Evolutionary conservation across 305 asterid species (phyloP).

Genomic region (Coffea humblotiana): DNA sequence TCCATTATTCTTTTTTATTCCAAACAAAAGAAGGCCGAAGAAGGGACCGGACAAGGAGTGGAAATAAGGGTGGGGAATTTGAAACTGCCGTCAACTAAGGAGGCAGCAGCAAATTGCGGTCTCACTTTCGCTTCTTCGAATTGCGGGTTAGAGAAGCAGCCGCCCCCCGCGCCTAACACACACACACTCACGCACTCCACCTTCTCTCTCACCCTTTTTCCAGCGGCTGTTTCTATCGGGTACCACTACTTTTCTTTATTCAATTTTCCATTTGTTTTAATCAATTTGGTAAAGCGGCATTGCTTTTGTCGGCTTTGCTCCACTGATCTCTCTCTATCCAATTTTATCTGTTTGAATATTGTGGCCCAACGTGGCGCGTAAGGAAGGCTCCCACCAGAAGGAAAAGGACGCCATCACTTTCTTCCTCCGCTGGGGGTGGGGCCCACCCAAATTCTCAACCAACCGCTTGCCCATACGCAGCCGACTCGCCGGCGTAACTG

Average conservation of each 20-base stretch:
- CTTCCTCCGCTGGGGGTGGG: conserved; percentile 8
- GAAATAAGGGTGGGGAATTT: not conserved
- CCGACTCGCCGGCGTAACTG: conserved; percentile 38
- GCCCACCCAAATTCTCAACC: not conserved
- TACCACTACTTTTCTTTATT: not conserved
- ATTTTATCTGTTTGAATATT: not conserved
- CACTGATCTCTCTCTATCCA: not conserved
- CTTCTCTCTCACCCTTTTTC: not conserved
- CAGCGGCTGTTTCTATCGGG: not conserved
- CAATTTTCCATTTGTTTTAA: not conserved
- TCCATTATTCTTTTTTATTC: no score
- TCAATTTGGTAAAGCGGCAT: conserved; percentile 7
- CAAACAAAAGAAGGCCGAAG: not conserved
- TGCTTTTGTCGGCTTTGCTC: conserved; percentile 10
- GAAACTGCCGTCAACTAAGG: conserved; percentile 19
- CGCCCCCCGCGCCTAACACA: conserved; percentile 17
- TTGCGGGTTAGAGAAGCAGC: conserved; percentile 18
- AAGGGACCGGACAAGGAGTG: conserved; percentile 8
- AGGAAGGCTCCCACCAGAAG: not conserved
- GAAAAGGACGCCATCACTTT: not conserved
- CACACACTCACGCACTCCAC: not conserved
- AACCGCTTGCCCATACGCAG: conserved; percentile 25
- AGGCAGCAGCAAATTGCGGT: conserved; percentile 16
- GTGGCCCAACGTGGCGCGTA: conserved; percentile 29
- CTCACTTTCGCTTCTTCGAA: not conserved